Evolutionary conservation across 2,329 filamentous ascomycete species (phyloP).

Genomic region (Penicillium psychrosexuale): DNA sequence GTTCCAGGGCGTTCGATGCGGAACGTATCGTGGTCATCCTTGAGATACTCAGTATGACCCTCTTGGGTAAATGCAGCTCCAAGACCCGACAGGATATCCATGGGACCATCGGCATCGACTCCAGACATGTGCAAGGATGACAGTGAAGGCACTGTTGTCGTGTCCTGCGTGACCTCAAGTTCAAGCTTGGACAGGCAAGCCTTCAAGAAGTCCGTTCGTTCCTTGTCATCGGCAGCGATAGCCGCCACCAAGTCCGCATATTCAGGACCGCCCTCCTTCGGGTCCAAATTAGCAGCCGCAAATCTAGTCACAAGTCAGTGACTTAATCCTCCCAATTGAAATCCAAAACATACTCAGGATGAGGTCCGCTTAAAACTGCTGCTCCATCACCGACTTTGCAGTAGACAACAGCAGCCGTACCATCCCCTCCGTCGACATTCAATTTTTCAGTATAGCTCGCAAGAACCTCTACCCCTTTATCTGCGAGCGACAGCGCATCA

Average conservation of each 20-base stretch:
- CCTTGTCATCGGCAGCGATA: constrained; percentile 66
- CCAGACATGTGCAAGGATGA: constrained; percentile 81
- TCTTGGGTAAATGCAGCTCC: constrained; percentile 65
- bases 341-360: constrained; percentile 71
- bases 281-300: constrained; percentile 71
- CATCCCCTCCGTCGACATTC: constrained; percentile 70
- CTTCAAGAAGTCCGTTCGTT: constrained; percentile 70
- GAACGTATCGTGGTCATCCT: constrained; percentile 79
- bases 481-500: constrained; percentile 62
- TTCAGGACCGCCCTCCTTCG: constrained; percentile 61
- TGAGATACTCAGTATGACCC: constrained; percentile 68
- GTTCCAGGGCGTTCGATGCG: constrained; percentile 66
- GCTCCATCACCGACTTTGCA: constrained; percentile 78
- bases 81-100: constrained; percentile 62
- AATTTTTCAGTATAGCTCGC: constrained; percentile 74
- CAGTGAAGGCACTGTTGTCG: constrained; percentile 69
- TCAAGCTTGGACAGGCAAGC: constrained; percentile 77
- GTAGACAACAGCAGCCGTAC: constrained; percentile 75
- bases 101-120: constrained; percentile 60
- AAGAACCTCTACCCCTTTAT: constrained; percentile 71
- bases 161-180: constrained; percentile 70
- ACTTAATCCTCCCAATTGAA: constrained; percentile 4
- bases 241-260: constrained; percentile 69
- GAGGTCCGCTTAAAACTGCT: constrained; percentile 77
- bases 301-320: constrained; percentile 58